Conservation (phyloP, 352 stramenopile species). For the Phytophthora podocarpi region DNA sequence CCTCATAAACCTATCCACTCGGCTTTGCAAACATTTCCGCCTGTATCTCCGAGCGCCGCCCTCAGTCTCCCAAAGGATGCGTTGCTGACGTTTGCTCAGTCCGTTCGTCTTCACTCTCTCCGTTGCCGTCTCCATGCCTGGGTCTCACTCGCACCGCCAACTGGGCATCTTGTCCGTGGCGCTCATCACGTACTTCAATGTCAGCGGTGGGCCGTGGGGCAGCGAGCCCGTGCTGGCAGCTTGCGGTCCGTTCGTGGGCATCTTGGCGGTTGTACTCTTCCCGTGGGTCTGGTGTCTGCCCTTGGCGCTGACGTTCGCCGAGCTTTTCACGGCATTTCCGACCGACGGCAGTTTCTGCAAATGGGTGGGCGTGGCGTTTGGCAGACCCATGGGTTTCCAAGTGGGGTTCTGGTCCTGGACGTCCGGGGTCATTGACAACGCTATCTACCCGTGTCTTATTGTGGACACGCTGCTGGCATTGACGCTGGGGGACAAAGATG, state of each 20-base stretch:
- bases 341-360: constrained; percentile 83
- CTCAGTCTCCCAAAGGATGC: constrained; percentile 22
- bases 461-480: constrained; percentile 71
- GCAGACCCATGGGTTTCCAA: constrained; percentile 85
- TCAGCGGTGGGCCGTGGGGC: constrained; percentile 73
- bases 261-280: constrained; percentile 69
- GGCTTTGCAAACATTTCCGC: no score
- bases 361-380: constrained; percentile 83
- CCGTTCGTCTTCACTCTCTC: background rate
- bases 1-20: no score
- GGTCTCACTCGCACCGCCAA: constrained; percentile 64
- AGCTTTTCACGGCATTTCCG: constrained; percentile 83
- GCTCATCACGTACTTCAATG: constrained; percentile 85
- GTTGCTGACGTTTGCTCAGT: constrained; percentile 1
- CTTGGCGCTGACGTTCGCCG: constrained; percentile 69
- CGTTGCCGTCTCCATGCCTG: constrained; percentile 43
- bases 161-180: constrained; percentile 70
- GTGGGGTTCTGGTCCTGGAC: constrained; percentile 88
- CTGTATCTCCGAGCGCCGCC: no score
- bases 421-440: constrained; percentile 81
- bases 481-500: constrained; percentile 29
- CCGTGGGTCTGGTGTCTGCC: constrained; percentile 76
- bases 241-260: constrained; percentile 67
- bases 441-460: constrained; percentile 85
- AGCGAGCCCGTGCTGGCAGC: constrained; percentile 66